These are phyloP conservation scores for Nepenthes mirabilis DNA, from an alignment of 148 eudicot species.

Conservation along the genomic window DNA sequence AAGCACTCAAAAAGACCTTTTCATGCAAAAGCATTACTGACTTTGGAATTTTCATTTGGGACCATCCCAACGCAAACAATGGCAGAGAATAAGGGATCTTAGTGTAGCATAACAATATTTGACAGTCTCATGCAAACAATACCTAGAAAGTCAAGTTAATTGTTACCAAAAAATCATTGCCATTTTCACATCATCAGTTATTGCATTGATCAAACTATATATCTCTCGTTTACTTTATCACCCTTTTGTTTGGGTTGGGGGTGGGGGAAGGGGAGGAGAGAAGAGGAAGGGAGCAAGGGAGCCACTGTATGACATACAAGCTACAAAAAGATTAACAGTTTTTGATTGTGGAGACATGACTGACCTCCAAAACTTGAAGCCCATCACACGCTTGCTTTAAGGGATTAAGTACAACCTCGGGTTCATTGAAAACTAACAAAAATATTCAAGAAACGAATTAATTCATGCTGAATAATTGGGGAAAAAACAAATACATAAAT, in stretches of 20 bases:
- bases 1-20: too few species aligned
- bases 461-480: neutral
- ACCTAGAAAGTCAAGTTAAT: too few species aligned
- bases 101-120: too few species aligned
- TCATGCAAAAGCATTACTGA: too few species aligned
- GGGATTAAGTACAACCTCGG: conserved; percentile 56
- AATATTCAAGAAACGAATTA: neutral
- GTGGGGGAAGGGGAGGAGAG: neutral
- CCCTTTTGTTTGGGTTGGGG: neutral
- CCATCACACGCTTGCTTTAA: conserved; percentile 72
- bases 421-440: conserved; percentile 41
- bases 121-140: too few species aligned
- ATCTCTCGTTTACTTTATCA: too few species aligned
- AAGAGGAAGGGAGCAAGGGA: neutral
- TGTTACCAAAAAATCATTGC: too few species aligned
- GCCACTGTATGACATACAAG: neutral
- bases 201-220: too few species aligned
- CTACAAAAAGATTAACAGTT: neutral
- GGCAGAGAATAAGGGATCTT: too few species aligned
- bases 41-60: too few species aligned
- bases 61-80: too few species aligned
- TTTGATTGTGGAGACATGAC: conserved; percentile 5
- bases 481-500: neutral
- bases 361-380: conserved; percentile 75
- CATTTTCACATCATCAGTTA: too few species aligned